A percentile compares a stretch with the other conserved stretches of the same genome.
These are phyloP conservation scores for Suillus plorans DNA, from an alignment of 768 basidiomycete genomes.

Conservation along the genomic window DNA sequence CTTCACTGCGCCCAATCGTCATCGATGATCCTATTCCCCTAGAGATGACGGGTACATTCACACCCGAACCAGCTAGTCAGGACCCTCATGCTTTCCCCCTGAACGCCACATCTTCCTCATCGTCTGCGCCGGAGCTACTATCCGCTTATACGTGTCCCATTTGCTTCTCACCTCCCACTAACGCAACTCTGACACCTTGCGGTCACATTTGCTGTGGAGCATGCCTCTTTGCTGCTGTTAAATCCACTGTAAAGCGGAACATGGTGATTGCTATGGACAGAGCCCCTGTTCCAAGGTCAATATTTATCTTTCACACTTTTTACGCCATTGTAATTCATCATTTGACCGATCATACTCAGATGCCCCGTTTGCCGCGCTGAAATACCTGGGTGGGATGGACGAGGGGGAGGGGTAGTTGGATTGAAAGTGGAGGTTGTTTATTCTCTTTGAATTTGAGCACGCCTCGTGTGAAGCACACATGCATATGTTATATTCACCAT, in stretches of 20 bases:
- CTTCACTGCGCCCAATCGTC: background rate
- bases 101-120: conserved; percentile 2
- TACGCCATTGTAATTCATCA: background rate
- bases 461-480: conserved; percentile 1
- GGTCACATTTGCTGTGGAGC: conserved; percentile 78
- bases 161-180: conserved; percentile 73
- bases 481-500: background rate
- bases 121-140: conserved; percentile 33
- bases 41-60: background rate
- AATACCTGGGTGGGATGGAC: conserved; percentile 71
- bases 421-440: conserved; percentile 41
- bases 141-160: conserved; percentile 76
- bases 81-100: background rate
- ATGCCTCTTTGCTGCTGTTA: conserved; percentile 74
- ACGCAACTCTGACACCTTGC: conserved; percentile 77
- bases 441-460: conserved; percentile 18
- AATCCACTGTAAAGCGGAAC: conserved; percentile 56
- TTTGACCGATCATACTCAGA: conserved; percentile 27
- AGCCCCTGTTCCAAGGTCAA: conserved; percentile 40
- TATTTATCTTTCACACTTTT: conserved; percentile 3
- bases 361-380: conserved; percentile 72
- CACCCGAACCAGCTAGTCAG: conserved; percentile 4
- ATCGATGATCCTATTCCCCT: conserved; percentile 1
- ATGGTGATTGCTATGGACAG: conserved; percentile 31
- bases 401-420: conserved; percentile 66